Conservation (phyloP, 129 eudicot genomes). For the Flaveria linearis region DNA sequence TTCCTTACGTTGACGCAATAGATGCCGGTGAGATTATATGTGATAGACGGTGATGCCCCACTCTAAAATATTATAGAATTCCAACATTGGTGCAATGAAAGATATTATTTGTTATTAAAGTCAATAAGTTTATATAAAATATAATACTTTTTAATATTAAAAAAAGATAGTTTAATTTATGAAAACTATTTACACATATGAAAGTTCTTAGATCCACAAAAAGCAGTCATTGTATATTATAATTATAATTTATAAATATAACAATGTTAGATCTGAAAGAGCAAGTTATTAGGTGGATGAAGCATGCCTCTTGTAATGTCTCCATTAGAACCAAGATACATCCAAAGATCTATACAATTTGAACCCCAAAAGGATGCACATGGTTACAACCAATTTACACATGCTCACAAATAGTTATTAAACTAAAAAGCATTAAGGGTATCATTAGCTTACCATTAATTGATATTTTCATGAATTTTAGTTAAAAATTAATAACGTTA, state of each 20-base stretch:
- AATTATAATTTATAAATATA: background rate
- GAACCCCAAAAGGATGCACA: slow-evolving; percentile 30
- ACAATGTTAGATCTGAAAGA: slow-evolving; percentile 28
- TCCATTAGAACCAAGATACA: slow-evolving; percentile 30
- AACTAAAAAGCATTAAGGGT: no score
- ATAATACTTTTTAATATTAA: background rate
- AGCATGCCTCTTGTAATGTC: slow-evolving; percentile 18
- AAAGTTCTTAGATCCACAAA: slow-evolving; percentile 15
- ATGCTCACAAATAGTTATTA: background rate
- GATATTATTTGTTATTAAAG: background rate
- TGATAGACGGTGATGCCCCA: slow-evolving; percentile 12
- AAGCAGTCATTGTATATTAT: background rate
- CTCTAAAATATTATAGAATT: background rate
- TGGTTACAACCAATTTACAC: slow-evolving; percentile 30
- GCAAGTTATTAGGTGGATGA: slow-evolving; percentile 20
- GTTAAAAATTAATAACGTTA: background rate
- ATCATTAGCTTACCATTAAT: no score
- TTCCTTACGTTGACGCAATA: slow-evolving; percentile 26
- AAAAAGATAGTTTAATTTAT: background rate
- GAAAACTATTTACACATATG: background rate
- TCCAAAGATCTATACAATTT: slow-evolving; percentile 28
- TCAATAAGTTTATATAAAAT: background rate
- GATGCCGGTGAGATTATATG: slow-evolving; percentile 10
- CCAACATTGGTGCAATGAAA: background rate
- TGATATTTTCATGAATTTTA: no score